These are phyloP conservation scores for Rhododendron ovatum DNA, from an alignment of 148 eudicot species.

Conservation along the genomic window DNA sequence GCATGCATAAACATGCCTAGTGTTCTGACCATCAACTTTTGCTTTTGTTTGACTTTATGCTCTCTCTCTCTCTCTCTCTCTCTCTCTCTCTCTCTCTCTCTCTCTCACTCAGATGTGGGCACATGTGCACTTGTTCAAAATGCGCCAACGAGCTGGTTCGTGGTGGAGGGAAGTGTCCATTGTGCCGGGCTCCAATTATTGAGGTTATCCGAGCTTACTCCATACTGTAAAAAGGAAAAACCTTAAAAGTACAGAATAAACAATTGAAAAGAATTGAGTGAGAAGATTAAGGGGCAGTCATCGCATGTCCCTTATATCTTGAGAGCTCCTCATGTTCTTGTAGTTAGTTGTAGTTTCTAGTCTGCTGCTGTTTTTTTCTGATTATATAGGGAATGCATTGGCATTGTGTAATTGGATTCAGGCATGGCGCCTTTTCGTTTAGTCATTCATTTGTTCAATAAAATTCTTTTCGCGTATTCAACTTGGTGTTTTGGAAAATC, in stretches of 20 bases:
- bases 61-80: neutral
- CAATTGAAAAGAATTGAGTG: slow-evolving; percentile 2
- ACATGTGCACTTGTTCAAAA: slow-evolving; percentile 94
- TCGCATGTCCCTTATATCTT: neutral
- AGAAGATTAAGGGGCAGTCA: slow-evolving; percentile 6
- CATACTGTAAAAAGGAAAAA: slow-evolving; percentile 51
- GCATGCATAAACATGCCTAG: neutral
- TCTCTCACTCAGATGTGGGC: slow-evolving; percentile 72
- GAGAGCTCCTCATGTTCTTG: slow-evolving; percentile 18
- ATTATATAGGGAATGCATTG: slow-evolving; percentile 21
- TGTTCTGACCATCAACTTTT: neutral
- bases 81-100: neutral
- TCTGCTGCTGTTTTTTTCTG: slow-evolving; percentile 16
- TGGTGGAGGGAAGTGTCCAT: slow-evolving; percentile 91
- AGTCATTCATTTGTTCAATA: slow-evolving; percentile 33
- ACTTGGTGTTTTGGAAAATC: neutral
- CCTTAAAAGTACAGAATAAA: neutral
- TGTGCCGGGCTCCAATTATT: slow-evolving; percentile 93
- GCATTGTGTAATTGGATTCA: slow-evolving; percentile 30
- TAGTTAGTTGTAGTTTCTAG: slow-evolving; percentile 19
- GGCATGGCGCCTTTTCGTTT: slow-evolving; percentile 15
- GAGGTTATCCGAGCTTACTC: slow-evolving; percentile 96
- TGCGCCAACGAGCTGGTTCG: slow-evolving; percentile 91
- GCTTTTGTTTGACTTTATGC: neutral
- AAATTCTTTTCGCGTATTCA: neutral